These are phyloP conservation scores for Vitellaria paradoxa DNA, from an alignment of 179 eudicot species.

Conservation along the genomic window DNA sequence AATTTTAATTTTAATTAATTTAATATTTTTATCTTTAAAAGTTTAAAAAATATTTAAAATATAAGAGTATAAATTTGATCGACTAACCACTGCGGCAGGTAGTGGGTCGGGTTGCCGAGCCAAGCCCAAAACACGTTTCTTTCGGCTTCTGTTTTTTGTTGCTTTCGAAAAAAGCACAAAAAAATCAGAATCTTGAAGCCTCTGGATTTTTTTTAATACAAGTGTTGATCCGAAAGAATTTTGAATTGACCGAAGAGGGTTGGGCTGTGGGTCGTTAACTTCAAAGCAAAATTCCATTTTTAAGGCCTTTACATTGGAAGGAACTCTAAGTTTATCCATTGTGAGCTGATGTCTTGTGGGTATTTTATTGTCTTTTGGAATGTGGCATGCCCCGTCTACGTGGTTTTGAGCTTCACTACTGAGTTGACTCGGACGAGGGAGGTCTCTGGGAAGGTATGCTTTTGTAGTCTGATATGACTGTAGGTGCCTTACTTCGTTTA, in stretches of 20 bases:
- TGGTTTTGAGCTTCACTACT: not conserved
- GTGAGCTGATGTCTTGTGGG: not conserved
- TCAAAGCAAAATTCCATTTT: too few relatives aligned
- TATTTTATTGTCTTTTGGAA: slow-evolving; percentile 3
- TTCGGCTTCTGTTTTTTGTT: not conserved
- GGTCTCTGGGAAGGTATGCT: not conserved
- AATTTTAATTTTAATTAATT: too few relatives aligned
- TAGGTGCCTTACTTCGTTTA: not conserved
- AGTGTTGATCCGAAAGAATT: not conserved
- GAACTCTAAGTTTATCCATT: not conserved
- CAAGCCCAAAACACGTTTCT: slow-evolving; percentile 14
- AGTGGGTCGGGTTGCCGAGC: too few relatives aligned
- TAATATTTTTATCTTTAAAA: too few relatives aligned
- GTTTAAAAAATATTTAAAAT: too few relatives aligned
- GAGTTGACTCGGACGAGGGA: slow-evolving; percentile 2
- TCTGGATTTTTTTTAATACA: not conserved
- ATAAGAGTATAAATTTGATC: too few relatives aligned
- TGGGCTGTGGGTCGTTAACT: too few relatives aligned
- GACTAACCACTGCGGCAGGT: too few relatives aligned
- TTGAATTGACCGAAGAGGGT: not conserved
- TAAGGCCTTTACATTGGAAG: not conserved
- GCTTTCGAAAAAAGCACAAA: slow-evolving; percentile 1
- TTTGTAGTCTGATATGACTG: not conserved
- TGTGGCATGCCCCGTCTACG: not conserved
- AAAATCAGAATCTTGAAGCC: not conserved